Conservation (phyloP, 1,284 basidiomycete genomes). For the Meira miltonrushii region DNA sequence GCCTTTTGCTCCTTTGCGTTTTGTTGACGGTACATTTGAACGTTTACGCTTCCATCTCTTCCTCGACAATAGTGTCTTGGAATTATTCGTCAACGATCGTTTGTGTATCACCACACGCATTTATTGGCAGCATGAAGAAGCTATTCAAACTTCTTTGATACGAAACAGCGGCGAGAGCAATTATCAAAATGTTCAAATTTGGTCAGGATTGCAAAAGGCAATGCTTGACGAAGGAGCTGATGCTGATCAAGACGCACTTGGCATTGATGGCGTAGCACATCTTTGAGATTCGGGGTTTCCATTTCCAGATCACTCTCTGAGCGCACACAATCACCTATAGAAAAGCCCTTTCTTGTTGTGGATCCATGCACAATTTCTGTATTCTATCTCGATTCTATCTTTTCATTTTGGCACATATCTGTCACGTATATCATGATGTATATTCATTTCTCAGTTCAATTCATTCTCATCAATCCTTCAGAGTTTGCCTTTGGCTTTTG, state of each 20-base stretch:
- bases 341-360: not conserved
- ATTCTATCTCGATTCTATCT: not conserved
- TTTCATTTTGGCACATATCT: not conserved
- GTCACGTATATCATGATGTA: not conserved
- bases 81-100: slow-evolving; percentile 34
- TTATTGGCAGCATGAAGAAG: slow-evolving; percentile 24
- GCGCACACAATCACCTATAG: not conserved
- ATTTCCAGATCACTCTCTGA: not conserved
- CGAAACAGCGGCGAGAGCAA: slow-evolving; percentile 7
- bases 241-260: not conserved
- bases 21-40: slow-evolving; percentile 13
- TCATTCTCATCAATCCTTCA: slow-evolving; percentile 7
- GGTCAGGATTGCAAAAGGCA: not conserved
- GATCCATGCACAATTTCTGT: not conserved
- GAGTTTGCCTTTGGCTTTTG: slow-evolving; percentile 39
- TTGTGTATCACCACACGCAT: slow-evolving; percentile 28
- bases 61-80: slow-evolving; percentile 37
- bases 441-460: not conserved
- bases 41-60: slow-evolving; percentile 22
- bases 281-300: not conserved
- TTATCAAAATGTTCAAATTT: slow-evolving; percentile 8
- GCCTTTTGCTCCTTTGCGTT: slow-evolving; percentile 9
- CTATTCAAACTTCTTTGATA: slow-evolving; percentile 17
- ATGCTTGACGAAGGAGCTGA: not conserved
- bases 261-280: not conserved